phyloP scores from a whole-genome alignment of 2,329 filamentous ascomycete species.

The Cercospora sojina region DNA sequence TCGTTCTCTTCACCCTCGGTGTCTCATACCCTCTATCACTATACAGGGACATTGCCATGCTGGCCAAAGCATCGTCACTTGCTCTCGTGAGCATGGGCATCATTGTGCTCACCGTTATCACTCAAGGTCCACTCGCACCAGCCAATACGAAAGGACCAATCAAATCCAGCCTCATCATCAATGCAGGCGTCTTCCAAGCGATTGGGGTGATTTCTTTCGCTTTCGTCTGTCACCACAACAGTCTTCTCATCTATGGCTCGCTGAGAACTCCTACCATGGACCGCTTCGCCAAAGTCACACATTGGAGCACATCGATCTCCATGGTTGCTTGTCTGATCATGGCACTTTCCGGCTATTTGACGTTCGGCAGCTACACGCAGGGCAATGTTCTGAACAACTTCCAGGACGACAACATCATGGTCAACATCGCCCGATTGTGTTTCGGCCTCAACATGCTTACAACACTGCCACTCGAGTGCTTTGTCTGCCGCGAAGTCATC shows the following conservation, averaged over 20 bases:
- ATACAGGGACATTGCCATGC: conserved; percentile 95
- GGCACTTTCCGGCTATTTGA: conserved; percentile 85
- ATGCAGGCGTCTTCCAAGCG: conserved; percentile 86
- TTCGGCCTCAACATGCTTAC: conserved; percentile 99
- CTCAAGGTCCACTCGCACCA: conserved; percentile 76
- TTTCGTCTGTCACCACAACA: conserved; percentile 86
- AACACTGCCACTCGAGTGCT: conserved; percentile 91
- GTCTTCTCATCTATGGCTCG: conserved; percentile 93
- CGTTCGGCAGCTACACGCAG: conserved; percentile 85
- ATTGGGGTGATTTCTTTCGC: conserved; percentile 97
- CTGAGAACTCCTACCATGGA: conserved; percentile 92
- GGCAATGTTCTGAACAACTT: conserved; percentile 99
- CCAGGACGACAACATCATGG: conserved; percentile 81
- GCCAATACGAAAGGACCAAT: conserved; percentile 70
- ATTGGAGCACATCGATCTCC: conserved; percentile 86
- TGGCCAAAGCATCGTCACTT: conserved; percentile 92
- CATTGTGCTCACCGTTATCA: conserved; percentile 83
- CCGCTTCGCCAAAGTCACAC: conserved; percentile 88
- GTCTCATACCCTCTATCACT: conserved; percentile 89
- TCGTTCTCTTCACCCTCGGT: conserved; percentile 80
- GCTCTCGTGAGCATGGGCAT: conserved; percentile 90
- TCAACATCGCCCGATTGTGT: conserved; percentile 90
- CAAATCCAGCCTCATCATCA: conserved; percentile 70
- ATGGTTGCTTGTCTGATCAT: conserved; percentile 88
- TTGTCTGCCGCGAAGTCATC: conserved; percentile 97